Evolutionary conservation across 2,329 filamentous ascomycete species (phyloP).

Genomic region (Metarhizium sp.): DNA sequence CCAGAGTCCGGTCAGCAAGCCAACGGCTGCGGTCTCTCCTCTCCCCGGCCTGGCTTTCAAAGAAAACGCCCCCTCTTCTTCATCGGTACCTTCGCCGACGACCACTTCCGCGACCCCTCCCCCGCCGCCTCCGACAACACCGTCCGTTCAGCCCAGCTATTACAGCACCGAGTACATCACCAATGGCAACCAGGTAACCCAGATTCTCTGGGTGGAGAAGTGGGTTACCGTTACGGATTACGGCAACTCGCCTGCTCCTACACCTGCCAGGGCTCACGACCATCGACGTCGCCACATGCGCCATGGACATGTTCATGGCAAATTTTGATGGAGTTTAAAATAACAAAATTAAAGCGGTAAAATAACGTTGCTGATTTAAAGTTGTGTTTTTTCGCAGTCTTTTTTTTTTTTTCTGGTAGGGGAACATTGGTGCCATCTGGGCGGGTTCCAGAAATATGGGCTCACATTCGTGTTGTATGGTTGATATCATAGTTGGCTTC

Average conservation of each 20-base stretch:
- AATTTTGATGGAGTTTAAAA: conserved; percentile 13
- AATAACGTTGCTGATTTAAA: conserved; percentile 9
- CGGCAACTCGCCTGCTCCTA: conserved; percentile 29
- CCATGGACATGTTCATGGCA: conserved; percentile 29
- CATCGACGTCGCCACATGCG: conserved; percentile 22
- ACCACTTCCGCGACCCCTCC: conserved; percentile 5
- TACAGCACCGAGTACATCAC: conserved; percentile 46
- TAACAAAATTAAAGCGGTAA: conserved; percentile 8
- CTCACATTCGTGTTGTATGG: conserved; percentile 19
- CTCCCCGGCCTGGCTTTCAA: conserved; percentile 33
- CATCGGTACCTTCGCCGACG: background rate
- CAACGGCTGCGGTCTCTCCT: conserved; percentile 21
- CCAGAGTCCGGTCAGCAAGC: conserved; percentile 26
- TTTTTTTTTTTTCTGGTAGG: conserved; percentile 7
- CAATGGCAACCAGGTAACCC: conserved; percentile 37
- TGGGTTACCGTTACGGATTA: conserved; percentile 42
- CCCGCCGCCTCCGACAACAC: conserved; percentile 8
- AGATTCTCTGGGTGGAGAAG: conserved; percentile 49
- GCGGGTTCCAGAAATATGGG: conserved; percentile 25
- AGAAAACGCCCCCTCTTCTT: conserved; percentile 10
- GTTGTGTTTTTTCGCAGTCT: conserved; percentile 2
- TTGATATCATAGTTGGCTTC: conserved; percentile 25
- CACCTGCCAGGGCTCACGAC: conserved; percentile 9
- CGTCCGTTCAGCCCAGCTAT: conserved; percentile 22
- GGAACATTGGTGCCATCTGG: conserved; percentile 19